Evolutionary conservation across 176 grass and related monocot species (phyloP).

Genomic region (Cenchrus fungigraminus): DNA sequence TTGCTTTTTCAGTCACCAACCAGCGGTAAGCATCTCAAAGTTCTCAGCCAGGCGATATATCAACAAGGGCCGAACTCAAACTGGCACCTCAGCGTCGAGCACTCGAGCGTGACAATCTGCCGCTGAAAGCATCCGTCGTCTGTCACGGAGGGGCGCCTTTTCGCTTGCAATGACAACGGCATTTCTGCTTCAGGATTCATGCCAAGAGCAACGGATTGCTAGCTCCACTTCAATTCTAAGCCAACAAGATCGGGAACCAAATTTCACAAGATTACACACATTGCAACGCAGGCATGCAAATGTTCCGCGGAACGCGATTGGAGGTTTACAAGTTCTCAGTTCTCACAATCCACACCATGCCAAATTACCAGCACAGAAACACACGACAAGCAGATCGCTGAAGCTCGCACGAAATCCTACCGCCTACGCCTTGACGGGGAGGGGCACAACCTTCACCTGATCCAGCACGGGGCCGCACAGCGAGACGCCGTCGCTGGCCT

Average conservation of each 20-base stretch:
- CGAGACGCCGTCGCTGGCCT: constrained; percentile 57
- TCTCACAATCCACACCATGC: constrained; percentile 7
- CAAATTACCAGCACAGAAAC: constrained; percentile 25
- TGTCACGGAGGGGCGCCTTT: not conserved
- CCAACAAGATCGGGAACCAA: not conserved
- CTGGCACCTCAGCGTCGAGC: too few species aligned
- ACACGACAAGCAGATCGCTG: not conserved
- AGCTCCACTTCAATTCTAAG: not conserved
- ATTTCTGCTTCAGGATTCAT: not conserved
- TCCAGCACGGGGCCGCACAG: constrained; percentile 92
- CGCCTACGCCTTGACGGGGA: constrained; percentile 52
- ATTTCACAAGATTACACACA: not conserved
- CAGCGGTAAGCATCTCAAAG: too few species aligned
- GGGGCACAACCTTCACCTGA: constrained; percentile 75
- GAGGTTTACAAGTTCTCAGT: not conserved
- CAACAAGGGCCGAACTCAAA: too few species aligned
- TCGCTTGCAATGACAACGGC: not conserved
- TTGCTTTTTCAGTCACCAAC: too few species aligned
- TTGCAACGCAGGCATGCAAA: not conserved
- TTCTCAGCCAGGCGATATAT: too few species aligned
- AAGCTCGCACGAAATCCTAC: not conserved
- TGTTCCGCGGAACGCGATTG: not conserved
- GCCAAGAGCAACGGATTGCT: not conserved
- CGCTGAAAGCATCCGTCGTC: not conserved
- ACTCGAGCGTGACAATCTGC: not conserved